A percentile compares a stretch with the other conserved stretches of the same genome.
Conservation (phyloP, 2,329 filamentous ascomycete species). For the Microcera coccophila region DNA sequence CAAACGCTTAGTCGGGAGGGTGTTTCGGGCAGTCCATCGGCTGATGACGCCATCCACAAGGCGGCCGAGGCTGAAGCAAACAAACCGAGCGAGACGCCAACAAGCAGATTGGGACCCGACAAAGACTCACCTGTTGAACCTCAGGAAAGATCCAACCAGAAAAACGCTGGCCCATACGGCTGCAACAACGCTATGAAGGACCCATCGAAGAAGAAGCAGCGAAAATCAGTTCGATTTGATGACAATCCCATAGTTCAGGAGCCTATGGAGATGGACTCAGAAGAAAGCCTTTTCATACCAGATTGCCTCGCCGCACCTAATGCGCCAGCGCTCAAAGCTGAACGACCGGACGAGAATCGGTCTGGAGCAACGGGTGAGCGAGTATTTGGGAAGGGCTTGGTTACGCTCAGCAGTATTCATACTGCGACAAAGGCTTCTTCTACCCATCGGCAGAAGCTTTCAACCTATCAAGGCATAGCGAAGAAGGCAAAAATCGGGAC, state of each 20-base stretch:
- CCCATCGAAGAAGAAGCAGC: conserved; percentile 25
- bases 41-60: no score
- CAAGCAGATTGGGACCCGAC: background rate
- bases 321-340: background rate
- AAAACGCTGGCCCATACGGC: background rate
- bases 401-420: background rate
- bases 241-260: conserved; percentile 27
- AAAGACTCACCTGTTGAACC: background rate
- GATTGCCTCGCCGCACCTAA: conserved; percentile 22
- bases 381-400: no score
- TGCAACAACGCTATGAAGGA: background rate
- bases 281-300: conserved; percentile 24
- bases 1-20: no score
- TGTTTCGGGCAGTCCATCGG: no score
- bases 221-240: conserved; percentile 25
- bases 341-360: background rate
- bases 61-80: background rate
- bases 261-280: conserved; percentile 15
- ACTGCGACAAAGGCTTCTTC: background rate
- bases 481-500: conserved; percentile 19
- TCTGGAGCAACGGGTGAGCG: background rate
- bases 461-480: background rate
- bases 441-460: background rate
- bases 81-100: background rate
- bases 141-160: background rate